Percentiles rank a stretch among this genome's conserved stretches.
Evolutionary conservation across 352 stramenopile genomes (phyloP).

Genomic region (Phytophthora hibernalis): DNA sequence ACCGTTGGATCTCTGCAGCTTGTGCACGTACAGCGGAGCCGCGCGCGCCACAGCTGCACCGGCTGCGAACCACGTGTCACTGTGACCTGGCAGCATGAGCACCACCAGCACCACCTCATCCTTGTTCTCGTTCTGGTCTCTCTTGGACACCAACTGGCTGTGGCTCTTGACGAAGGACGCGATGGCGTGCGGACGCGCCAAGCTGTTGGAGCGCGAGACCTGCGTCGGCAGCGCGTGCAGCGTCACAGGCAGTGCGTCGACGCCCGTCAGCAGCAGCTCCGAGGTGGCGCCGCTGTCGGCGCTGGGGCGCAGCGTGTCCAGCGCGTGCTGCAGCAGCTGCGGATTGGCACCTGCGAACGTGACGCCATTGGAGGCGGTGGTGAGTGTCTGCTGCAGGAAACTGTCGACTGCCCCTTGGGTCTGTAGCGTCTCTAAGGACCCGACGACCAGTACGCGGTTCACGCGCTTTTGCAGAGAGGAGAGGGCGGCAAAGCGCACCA

Average conservation of each 20-base stretch:
- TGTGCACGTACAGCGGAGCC: slow-evolving; percentile 63
- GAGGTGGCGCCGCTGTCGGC: slow-evolving; percentile 55
- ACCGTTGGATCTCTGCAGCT: slow-evolving; percentile 43
- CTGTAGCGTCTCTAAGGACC: slow-evolving; percentile 53
- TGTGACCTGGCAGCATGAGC: slow-evolving; percentile 59
- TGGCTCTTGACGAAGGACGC: slow-evolving; percentile 65
- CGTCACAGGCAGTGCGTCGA: slow-evolving; percentile 49
- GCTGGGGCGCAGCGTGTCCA: slow-evolving; percentile 45
- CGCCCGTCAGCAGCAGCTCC: slow-evolving; percentile 46
- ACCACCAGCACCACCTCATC: slow-evolving; percentile 63
- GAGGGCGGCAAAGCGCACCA: slow-evolving; percentile 49
- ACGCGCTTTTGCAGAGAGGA: slow-evolving; percentile 38
- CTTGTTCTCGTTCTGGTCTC: slow-evolving; percentile 10
- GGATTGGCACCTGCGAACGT: slow-evolving; percentile 45
- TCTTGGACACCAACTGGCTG: slow-evolving; percentile 37
- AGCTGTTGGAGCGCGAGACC: slow-evolving; percentile 75
- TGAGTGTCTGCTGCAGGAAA: slow-evolving; percentile 54
- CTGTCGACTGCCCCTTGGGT: slow-evolving; percentile 33
- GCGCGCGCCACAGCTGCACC: slow-evolving; percentile 60
- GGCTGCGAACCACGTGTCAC: slow-evolving; percentile 64
- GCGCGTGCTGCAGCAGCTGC: slow-evolving; percentile 60
- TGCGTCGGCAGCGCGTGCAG: slow-evolving; percentile 65
- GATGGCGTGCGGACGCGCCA: slow-evolving; percentile 80
- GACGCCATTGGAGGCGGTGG: slow-evolving; percentile 23
- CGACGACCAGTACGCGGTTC: slow-evolving; percentile 65